phyloP scores from a whole-genome alignment of 148 eudicot species.

The Chenopodium berlandieri region DNA sequence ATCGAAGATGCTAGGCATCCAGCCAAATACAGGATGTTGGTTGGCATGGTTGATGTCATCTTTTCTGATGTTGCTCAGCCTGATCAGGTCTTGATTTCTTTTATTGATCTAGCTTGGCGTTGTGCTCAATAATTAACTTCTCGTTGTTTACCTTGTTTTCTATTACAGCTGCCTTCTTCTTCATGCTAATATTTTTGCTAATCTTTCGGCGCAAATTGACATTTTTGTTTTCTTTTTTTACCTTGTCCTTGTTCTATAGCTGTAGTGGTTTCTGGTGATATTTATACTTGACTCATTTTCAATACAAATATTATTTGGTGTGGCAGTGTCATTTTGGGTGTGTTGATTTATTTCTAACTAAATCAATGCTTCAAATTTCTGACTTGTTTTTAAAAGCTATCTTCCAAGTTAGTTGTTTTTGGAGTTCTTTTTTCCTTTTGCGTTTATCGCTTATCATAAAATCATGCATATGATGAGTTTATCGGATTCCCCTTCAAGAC shows the following conservation, averaged over 20 bases:
- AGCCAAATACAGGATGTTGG: conserved; percentile 87
- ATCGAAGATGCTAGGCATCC: conserved; percentile 99
- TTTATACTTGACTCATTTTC: background rate
- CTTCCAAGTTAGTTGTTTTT: background rate
- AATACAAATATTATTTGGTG: background rate
- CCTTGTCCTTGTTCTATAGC: background rate
- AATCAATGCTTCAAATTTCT: background rate
- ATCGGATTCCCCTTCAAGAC: conserved; percentile 99
- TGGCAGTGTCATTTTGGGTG: too few relatives aligned
- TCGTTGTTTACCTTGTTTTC: background rate
- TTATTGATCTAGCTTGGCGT: background rate
- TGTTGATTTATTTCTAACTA: too few relatives aligned
- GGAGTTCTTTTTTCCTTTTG: background rate
- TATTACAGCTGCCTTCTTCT: background rate
- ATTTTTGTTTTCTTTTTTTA: background rate
- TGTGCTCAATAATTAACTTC: too few relatives aligned
- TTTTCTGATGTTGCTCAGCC: conserved; percentile 99
- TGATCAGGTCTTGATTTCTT: conserved; percentile 61
- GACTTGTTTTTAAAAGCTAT: background rate
- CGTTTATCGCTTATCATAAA: background rate
- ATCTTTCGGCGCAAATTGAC: background rate
- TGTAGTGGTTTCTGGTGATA: background rate
- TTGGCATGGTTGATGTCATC: conserved; percentile 95
- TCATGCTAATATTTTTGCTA: background rate
- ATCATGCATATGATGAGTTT: conserved; percentile 63